These are phyloP conservation scores for Ceratocystis ficicola DNA, from an alignment of 2,329 filamentous ascomycete genomes.

Conservation along the genomic window DNA sequence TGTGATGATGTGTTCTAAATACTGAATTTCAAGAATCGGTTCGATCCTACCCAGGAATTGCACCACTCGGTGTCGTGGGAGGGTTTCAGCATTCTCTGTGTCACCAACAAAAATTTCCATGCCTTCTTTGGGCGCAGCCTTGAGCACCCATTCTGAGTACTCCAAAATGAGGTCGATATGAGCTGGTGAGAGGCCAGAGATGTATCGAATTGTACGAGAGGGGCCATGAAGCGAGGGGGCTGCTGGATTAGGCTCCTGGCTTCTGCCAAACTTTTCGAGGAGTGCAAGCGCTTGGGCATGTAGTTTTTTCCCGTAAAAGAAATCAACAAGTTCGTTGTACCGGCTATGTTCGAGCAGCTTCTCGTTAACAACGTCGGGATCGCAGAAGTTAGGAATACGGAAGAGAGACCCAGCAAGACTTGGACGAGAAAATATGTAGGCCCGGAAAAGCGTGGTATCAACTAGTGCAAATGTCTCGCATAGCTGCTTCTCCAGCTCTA, in stretches of 20 bases:
- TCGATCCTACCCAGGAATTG: constrained; percentile 62
- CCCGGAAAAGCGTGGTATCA: constrained; percentile 86
- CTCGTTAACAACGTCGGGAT: constrained; percentile 88
- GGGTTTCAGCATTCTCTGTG: constrained; percentile 82
- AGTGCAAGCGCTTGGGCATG: constrained; percentile 78
- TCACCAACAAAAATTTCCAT: constrained; percentile 93
- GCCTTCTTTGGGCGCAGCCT: constrained; percentile 56
- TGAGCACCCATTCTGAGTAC: constrained; percentile 79
- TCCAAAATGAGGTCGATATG: constrained; percentile 85
- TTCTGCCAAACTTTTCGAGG: constrained; percentile 65
- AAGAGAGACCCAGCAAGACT: constrained; percentile 79
- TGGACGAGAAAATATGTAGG: constrained; percentile 86
- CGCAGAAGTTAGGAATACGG: constrained; percentile 92
- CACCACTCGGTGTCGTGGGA: constrained; percentile 66
- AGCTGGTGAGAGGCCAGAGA: constrained; percentile 78
- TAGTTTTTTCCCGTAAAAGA: constrained; percentile 87
- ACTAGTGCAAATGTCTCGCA: constrained; percentile 69
- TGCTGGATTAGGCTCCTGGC: constrained; percentile 38
- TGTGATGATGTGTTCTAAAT: constrained; percentile 80
- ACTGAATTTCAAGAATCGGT: constrained; percentile 58
- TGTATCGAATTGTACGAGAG: constrained; percentile 69
- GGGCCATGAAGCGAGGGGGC: constrained; percentile 59
- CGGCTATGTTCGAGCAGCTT: constrained; percentile 77
- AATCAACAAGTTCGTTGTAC: constrained; percentile 93
- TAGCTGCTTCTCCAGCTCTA: constrained; percentile 58